Evolutionary conservation across 139 green algal genomes (phyloP).

Genomic region (Klebsormidium nitens): DNA sequence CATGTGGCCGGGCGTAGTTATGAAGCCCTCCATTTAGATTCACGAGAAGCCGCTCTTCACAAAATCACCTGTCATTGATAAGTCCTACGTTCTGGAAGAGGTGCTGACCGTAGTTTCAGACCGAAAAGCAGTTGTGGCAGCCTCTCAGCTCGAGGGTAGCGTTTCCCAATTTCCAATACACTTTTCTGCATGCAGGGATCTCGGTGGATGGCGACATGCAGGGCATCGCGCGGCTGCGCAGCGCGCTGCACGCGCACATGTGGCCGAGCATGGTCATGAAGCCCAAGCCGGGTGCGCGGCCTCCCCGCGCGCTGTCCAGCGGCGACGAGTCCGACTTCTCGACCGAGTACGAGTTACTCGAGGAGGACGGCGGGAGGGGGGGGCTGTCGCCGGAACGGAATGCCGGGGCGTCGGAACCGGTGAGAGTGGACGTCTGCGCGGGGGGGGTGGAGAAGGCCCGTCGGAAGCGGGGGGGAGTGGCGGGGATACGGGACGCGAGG

Average conservation of each 20-base stretch:
- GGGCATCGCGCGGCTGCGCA: conserved; percentile 3
- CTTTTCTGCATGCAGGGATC: no score
- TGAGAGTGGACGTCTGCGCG: background rate
- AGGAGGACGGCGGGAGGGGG: background rate
- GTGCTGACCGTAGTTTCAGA: no score
- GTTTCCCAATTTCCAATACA: no score
- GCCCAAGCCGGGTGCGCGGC: background rate
- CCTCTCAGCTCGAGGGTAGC: no score
- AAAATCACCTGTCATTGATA: no score
- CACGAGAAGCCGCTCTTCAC: no score
- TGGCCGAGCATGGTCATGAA: conserved; percentile 15
- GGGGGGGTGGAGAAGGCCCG: background rate
- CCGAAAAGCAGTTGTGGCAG: no score
- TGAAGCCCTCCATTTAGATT: no score
- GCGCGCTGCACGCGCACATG: conserved; percentile 18
- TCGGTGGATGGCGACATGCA: conserved; percentile 8
- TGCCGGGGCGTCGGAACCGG: background rate
- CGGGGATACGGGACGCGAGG: background rate
- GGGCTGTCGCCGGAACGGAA: background rate
- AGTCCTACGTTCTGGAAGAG: no score
- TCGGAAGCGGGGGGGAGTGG: background rate
- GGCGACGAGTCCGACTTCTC: background rate
- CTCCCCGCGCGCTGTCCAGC: background rate
- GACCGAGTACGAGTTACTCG: conserved; percentile 9
- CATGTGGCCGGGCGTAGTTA: no score